A percentile compares a stretch with the other conserved stretches of the same genome.
Conservation (phyloP, 2,329 filamentous ascomycete genomes). For the Pyricularia sp. region DNA sequence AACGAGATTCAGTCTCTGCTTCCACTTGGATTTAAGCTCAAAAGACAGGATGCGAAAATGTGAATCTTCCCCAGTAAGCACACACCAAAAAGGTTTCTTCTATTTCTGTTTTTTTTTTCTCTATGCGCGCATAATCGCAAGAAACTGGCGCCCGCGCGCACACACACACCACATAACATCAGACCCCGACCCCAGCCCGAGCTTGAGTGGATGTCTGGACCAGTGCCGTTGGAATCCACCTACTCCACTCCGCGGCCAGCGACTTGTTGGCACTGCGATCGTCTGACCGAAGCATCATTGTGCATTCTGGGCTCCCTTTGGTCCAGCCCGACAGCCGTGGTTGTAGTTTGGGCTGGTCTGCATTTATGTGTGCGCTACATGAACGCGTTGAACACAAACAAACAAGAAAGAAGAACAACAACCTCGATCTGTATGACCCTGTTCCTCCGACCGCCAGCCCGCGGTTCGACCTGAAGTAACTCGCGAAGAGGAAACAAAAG, state of each 20-base stretch:
- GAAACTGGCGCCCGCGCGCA: background rate
- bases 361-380: background rate
- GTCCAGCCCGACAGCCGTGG: background rate
- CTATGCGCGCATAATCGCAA: background rate
- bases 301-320: background rate
- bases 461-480: background rate
- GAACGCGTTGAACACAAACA: background rate
- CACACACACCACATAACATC: background rate
- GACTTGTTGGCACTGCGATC: conserved; percentile 1
- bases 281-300: conserved; percentile 1
- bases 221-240: conserved; percentile 1
- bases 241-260: background rate
- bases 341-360: background rate
- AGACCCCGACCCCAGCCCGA: background rate
- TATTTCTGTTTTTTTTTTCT: background rate
- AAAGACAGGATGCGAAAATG: background rate
- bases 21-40: background rate
- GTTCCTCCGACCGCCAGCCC: background rate
- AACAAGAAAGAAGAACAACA: background rate
- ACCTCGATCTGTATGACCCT: background rate
- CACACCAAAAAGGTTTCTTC: background rate
- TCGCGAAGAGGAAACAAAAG: background rate
- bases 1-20: background rate
- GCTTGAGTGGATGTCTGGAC: background rate
- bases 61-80: background rate